Conservation (phyloP, 495 filamentous ascomycete genomes). For the Xylaria flabelliformis region DNA sequence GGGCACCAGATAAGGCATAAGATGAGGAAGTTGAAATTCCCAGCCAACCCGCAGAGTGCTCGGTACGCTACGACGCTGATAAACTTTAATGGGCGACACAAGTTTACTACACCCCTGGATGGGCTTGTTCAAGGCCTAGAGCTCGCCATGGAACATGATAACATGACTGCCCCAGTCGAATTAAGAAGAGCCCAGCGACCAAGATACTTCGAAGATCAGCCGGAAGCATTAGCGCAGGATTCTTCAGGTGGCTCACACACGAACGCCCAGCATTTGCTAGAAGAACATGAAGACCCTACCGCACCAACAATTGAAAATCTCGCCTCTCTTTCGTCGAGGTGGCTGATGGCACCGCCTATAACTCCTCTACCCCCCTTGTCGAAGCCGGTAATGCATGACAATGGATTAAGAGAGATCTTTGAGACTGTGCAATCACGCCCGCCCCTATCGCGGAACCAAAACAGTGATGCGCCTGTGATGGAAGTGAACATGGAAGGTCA, state of each 20-base stretch:
- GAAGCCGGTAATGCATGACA: neutral
- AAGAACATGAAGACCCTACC: conserved; percentile 14
- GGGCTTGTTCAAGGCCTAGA: conserved; percentile 29
- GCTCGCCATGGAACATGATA: conserved; percentile 34
- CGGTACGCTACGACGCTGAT: conserved; percentile 21
- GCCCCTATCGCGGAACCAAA: neutral
- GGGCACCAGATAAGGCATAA: conserved; percentile 24
- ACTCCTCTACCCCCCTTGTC: neutral
- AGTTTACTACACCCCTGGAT: conserved; percentile 28
- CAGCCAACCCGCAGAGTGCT: conserved; percentile 8
- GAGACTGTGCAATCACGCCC: neutral
- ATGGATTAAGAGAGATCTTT: neutral
- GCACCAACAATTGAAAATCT: conserved; percentile 21
- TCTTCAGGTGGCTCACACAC: neutral
- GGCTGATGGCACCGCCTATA: conserved; percentile 24
- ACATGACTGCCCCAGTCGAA: conserved; percentile 35
- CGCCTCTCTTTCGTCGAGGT: conserved; percentile 15
- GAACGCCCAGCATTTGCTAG: neutral
- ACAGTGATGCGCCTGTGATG: neutral
- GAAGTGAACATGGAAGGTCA: neutral
- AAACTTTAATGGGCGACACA: conserved; percentile 22
- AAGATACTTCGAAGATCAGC: conserved; percentile 12
- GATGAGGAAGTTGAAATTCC: conserved; percentile 18
- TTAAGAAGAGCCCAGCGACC: conserved; percentile 19
- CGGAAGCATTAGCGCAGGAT: neutral